These are phyloP conservation scores for Babesia sp. DNA, from an alignment of 169 alveolate species.

Conservation along the genomic window DNA sequence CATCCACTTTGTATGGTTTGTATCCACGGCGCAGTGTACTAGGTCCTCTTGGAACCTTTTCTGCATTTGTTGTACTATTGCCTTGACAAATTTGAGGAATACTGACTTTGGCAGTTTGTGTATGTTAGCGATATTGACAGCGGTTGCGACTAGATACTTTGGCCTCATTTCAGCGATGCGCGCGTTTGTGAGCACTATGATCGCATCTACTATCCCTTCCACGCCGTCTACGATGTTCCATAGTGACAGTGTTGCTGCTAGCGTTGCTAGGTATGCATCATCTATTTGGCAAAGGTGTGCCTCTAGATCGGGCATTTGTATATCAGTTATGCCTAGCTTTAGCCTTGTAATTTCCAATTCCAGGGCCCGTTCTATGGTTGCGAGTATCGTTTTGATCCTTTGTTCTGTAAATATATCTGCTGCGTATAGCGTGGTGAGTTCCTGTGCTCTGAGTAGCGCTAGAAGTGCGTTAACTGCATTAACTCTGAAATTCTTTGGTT, in stretches of 20 bases:
- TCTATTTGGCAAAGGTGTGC: constrained; percentile 38
- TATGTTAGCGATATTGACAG: constrained; percentile 26
- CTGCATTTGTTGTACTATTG: constrained; percentile 25
- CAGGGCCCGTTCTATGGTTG: constrained; percentile 28
- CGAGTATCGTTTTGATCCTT: constrained; percentile 23
- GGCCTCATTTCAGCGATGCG: constrained; percentile 14
- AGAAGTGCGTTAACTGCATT: constrained; percentile 33
- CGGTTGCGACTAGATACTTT: constrained; percentile 26
- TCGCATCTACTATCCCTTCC: constrained; percentile 37
- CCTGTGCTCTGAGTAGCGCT: constrained; percentile 31
- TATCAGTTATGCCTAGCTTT: constrained; percentile 33
- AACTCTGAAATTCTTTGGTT: constrained; percentile 17
- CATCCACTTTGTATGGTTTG: constrained; percentile 19
- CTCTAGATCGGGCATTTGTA: constrained; percentile 11
- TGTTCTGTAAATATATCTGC: constrained; percentile 54
- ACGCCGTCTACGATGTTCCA: constrained; percentile 43
- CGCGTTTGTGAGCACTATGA: constrained; percentile 17
- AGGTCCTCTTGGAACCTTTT: background rate
- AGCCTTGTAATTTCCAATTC: constrained; percentile 29
- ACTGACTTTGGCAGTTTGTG: constrained; percentile 47
- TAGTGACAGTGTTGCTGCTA: constrained; percentile 38
- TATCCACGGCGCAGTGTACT: constrained; percentile 10
- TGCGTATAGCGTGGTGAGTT: background rate
- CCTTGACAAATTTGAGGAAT: constrained; percentile 17
- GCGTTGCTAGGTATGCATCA: constrained; percentile 43